These are phyloP conservation scores for Chrysoporthe austroafricana DNA, from an alignment of 2,329 filamentous ascomycete genomes.

Conservation along the genomic window DNA sequence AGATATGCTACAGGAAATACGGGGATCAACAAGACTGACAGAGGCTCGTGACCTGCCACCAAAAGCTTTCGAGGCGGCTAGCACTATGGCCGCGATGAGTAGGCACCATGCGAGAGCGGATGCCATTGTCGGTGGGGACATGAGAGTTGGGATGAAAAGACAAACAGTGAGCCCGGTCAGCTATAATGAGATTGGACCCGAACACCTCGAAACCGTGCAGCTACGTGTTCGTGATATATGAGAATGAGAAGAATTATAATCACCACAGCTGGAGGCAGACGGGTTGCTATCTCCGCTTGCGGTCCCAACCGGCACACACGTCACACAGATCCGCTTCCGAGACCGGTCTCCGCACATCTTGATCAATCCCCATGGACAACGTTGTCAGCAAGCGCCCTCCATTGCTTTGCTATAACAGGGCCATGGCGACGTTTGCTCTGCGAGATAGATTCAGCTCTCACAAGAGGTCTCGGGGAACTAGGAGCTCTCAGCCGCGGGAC, in stretches of 20 bases:
- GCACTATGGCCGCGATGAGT: background rate
- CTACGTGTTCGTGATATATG: background rate
- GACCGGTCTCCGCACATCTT: slow-evolving; percentile 1
- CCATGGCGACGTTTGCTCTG: background rate
- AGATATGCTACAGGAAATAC: too few relatives aligned
- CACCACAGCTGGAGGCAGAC: background rate
- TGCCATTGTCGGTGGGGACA: background rate
- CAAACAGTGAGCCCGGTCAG: background rate
- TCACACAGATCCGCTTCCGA: slow-evolving; percentile 6
- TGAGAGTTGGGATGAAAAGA: background rate
- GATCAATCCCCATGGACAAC: background rate
- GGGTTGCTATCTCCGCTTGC: background rate
- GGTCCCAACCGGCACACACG: slow-evolving; percentile 6
- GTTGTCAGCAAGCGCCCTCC: background rate
- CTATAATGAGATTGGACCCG: background rate
- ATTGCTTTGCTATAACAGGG: background rate
- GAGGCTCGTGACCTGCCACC: too few relatives aligned
- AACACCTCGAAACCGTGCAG: background rate
- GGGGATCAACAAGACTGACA: background rate
- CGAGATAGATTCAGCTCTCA: background rate
- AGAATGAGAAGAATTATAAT: background rate
- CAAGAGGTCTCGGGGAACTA: too few relatives aligned
- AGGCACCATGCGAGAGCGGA: background rate
- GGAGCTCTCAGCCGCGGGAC: too few relatives aligned
- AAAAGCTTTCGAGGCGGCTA: background rate